A percentile compares a stretch with the other conserved stretches of the same genome.
Evolutionary conservation across 1,284 basidiomycete species (phyloP).

Genomic region (Salmacisia buchloeana): DNA sequence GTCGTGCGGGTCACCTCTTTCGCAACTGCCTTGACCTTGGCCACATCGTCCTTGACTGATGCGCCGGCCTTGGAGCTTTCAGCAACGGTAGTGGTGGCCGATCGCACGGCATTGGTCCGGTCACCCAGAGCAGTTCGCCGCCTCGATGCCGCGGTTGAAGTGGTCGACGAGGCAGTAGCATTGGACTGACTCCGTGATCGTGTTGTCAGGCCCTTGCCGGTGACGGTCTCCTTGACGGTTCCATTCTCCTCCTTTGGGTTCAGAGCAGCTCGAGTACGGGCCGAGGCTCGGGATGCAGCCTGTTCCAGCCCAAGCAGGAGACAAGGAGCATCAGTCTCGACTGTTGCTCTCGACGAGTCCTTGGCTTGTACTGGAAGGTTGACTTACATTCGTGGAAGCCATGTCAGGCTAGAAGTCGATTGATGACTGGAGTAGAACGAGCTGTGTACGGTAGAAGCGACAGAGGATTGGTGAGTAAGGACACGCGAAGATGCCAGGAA

Average conservation of each 20-base stretch:
- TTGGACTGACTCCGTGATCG: slow-evolving; percentile 7
- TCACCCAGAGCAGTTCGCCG: slow-evolving; percentile 2
- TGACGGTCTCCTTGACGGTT: too few species aligned
- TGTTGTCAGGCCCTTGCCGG: neutral
- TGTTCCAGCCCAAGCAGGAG: too few species aligned
- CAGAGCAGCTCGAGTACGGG: neutral
- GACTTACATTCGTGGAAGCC: too few species aligned
- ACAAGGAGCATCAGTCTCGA: too few species aligned
- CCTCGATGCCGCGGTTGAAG: neutral
- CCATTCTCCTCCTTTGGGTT: slow-evolving; percentile 1
- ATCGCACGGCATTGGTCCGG: neutral
- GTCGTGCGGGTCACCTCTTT: neutral
- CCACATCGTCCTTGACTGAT: neutral
- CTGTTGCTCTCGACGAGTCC: too few species aligned
- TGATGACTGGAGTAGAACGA: too few species aligned
- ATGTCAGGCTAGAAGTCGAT: too few species aligned
- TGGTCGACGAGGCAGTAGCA: neutral
- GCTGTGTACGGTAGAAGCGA: too few species aligned
- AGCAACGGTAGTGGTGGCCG: neutral
- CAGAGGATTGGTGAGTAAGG: too few species aligned
- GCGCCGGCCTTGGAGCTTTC: slow-evolving; percentile 1
- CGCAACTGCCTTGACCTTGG: neutral
- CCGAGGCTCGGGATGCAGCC: neutral
- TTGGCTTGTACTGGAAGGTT: too few species aligned
- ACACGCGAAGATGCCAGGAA: too few species aligned